These are phyloP conservation scores for Claviceps sp. DNA, from an alignment of 2,329 filamentous ascomycete genomes.

Conservation along the genomic window DNA sequence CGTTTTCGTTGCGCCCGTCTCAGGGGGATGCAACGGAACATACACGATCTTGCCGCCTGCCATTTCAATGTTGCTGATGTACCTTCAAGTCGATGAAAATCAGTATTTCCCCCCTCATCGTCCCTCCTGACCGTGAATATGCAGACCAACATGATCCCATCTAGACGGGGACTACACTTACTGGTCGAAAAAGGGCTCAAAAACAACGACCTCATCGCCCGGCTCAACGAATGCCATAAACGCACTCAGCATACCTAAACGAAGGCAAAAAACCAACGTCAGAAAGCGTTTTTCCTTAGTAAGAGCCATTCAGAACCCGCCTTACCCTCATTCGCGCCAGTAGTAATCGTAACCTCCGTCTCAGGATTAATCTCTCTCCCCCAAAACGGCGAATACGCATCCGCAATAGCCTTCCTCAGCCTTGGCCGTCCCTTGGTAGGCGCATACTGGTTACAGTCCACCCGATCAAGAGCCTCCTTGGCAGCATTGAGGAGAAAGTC, in stretches of 20 bases:
- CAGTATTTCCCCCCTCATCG: not conserved
- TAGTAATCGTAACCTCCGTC: conserved; percentile 89
- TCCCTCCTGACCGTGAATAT: not conserved
- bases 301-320: not conserved
- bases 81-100: conserved; percentile 10
- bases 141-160: too few relatives aligned
- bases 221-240: conserved; percentile 96
- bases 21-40: conserved; percentile 84
- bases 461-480: conserved; percentile 73
- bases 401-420: conserved; percentile 81
- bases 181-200: conserved; percentile 98
- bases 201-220: conserved; percentile 93
- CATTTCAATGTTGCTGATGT: conserved; percentile 98
- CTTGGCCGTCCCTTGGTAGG: conserved; percentile 87
- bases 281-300: not conserved
- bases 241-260: conserved; percentile 67
- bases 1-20: conserved; percentile 63
- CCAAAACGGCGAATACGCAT: conserved; percentile 85
- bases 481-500: conserved; percentile 83
- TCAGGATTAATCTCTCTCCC: conserved; percentile 71
- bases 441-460: conserved; percentile 98
- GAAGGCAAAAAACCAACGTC: not conserved
- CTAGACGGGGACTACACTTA: conserved; percentile 17
- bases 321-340: conserved; percentile 63
- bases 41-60: conserved; percentile 89